Base-by-base conservation (phyloP, 2,329 filamentous ascomycete species). In the Metarhizium guizhouense region DNA sequence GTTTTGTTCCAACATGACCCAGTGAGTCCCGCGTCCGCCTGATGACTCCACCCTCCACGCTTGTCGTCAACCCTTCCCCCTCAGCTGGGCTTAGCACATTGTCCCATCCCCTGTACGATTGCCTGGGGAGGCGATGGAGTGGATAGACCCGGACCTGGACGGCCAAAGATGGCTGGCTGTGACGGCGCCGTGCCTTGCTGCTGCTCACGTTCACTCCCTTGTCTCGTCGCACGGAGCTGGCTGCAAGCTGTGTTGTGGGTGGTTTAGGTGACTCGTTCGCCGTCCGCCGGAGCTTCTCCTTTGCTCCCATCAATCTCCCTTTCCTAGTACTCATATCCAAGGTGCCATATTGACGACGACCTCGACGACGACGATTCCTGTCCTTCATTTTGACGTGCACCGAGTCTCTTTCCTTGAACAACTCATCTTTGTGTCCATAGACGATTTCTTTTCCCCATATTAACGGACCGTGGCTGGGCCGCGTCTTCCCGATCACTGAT, bases 61-160 rank as follows among this genome's bases (percentile, higher is more conserved):
- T 38, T 30, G 14, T 20, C 7, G 29, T 51, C 48, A 51, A 51
- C 38, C 13, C n/a, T n/a, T n/a, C 45, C 18, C 54, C 32, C 50
- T 56, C 54, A 56, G 51, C 54, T 53, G 51, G 34, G 51, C 54
- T 10, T 34, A 50, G 45, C 54, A 56, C 54, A 45, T 42, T 56
- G 20, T 16, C 40, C 40, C 18, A 20, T 47, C 47, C 38, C 47
- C 52, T 52, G 42, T 18, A 8, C 13, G 20, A 25, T 25, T 47
- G 43, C 43, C 43, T 25, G 18, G 43, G n/a, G 43, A n/a, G 16
- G 30, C 47, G 40, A 45, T 47, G 42, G 38, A 43, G 51, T 53
- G 18, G 38, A 43, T 34, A 30, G 48, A 14, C n/a, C 34, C 32
- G 30, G 48, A 30, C 45, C 45, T 30, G 45, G 45, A 29, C 20